Base-by-base conservation (phyloP, 2,329 filamentous ascomycete genomes). In the Fusarium penzigii region DNA sequence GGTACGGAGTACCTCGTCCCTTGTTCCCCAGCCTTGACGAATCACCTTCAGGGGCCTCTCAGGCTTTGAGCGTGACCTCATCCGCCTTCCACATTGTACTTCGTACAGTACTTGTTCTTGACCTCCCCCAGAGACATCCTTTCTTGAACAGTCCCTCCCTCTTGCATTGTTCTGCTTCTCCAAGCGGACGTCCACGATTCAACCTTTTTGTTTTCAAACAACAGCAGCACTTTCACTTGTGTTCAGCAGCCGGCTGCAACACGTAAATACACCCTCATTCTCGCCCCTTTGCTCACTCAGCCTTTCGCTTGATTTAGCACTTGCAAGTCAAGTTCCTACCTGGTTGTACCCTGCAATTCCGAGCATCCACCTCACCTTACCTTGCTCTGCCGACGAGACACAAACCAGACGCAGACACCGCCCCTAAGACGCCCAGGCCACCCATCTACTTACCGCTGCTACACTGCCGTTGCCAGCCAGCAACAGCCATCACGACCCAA, bases 181-280 rank as follows among this genome's bases (percentile, higher is more conserved):
- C 59, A 53, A 46, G 61, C 56, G 59, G 59, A 65, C 63, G 51
- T 57, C 61, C 61, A 64, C 63, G 65, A 59, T 57, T 59, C 46
- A 52, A 25, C 20, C 7, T 7, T 25, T 25, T 25, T 25, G 20
- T 25, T 25, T 25, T 25, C 53, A 58, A 56, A 53, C 49, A 61
- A 52, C 47, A 52, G 51, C 60, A 63, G 48, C 44, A 56, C 56
- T 58, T 61, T 62, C 49, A 44, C 50, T 64, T 52, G 63, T 64
- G 63, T 58, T 65, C 63, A 65, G 62, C 61, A 65, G 62, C 63
- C 59, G 63, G 63, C 61, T 65, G 63, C 63, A 58, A 56, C 62
- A 64, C 62, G 51, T 56, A 61, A 62, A 65, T 51, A 53, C 29
- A 52, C 29, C 48, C 46, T 34, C 36, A 12, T 53, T 54, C 48